A percentile compares a stretch with the other conserved stretches of the same genome.
Conservation (phyloP, 148 eudicot genomes). For the Amaranthus hypochondriacus region DNA sequence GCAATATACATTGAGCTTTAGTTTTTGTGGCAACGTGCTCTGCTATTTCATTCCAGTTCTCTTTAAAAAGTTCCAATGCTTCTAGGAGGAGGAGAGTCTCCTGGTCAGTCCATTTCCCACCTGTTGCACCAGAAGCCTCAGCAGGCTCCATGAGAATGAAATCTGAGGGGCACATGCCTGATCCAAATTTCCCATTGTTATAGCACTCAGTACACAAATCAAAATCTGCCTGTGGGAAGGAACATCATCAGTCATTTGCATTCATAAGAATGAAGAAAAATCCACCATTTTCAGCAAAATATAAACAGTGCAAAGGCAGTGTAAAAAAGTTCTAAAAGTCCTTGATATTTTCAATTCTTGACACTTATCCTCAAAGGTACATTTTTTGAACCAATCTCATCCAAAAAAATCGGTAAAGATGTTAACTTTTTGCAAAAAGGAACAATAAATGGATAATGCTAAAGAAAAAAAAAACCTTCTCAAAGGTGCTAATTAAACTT, state of each 20-base stretch:
- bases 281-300: neutral
- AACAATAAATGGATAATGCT: no score
- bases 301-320: neutral
- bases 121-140: constrained; percentile 79
- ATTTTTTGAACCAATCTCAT: no score
- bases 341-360: neutral
- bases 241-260: constrained; percentile 24
- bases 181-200: constrained; percentile 83
- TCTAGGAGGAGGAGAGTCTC: constrained; percentile 95
- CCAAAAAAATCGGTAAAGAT: no score
- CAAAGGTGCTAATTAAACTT: no score
- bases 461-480: no score
- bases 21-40: constrained; percentile 99
- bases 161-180: constrained; percentile 85
- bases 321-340: neutral
- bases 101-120: constrained; percentile 99
- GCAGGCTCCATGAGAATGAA: constrained; percentile 98
- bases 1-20: constrained; percentile 93
- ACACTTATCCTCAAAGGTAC: neutral
- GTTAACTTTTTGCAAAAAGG: no score
- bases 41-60: constrained; percentile 99
- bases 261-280: neutral
- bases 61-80: constrained; percentile 85
- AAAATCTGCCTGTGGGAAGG: constrained; percentile 80
- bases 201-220: constrained; percentile 94